Percentiles rank a stretch among this genome's conserved stretches.
Conservation (phyloP, 2,329 filamentous ascomycete genomes). For the Tolypocladium guangdongense region DNA sequence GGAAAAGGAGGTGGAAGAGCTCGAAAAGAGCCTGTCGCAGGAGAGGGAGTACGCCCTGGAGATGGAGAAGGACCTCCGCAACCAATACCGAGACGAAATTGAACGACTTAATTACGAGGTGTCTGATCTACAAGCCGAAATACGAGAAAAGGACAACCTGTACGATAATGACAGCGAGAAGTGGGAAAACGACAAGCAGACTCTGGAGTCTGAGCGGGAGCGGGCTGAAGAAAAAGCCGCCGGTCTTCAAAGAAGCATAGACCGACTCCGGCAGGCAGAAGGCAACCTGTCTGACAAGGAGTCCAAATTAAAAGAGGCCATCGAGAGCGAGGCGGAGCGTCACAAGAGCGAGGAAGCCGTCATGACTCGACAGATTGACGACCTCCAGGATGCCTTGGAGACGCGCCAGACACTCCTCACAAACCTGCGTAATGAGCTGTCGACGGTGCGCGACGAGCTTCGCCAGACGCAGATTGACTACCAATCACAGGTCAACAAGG, state of each 20-base stretch:
- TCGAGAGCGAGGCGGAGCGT: constrained; percentile 61
- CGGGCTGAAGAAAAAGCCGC: constrained; percentile 56
- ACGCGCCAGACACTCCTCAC: constrained; percentile 55
- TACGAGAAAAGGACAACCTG: constrained; percentile 58
- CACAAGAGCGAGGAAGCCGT: constrained; percentile 61
- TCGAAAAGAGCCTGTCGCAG: constrained; percentile 36
- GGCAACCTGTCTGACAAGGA: constrained; percentile 59
- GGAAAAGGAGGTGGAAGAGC: constrained; percentile 33
- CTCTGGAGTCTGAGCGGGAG: constrained; percentile 53
- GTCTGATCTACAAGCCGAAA: constrained; percentile 49
- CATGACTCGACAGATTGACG: constrained; percentile 62
- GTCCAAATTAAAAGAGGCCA: constrained; percentile 52
- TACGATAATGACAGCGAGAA: constrained; percentile 62
- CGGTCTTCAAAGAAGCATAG: constrained; percentile 59
- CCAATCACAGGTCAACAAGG: constrained; percentile 51
- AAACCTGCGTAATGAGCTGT: constrained; percentile 54
- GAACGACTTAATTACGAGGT: constrained; percentile 47
- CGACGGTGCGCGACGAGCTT: constrained; percentile 56
- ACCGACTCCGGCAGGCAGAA: constrained; percentile 57
- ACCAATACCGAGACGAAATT: constrained; percentile 33
- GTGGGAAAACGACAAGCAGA: constrained; percentile 55
- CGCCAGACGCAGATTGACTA: constrained; percentile 56
- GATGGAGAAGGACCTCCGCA: constrained; percentile 46
- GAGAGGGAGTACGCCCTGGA: constrained; percentile 48
- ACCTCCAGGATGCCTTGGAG: constrained; percentile 60